Percentiles rank a stretch among this genome's conserved stretches.
phyloP scores from a whole-genome alignment of 2,329 filamentous ascomycete genomes.

The Stemphylium lycopersici region DNA sequence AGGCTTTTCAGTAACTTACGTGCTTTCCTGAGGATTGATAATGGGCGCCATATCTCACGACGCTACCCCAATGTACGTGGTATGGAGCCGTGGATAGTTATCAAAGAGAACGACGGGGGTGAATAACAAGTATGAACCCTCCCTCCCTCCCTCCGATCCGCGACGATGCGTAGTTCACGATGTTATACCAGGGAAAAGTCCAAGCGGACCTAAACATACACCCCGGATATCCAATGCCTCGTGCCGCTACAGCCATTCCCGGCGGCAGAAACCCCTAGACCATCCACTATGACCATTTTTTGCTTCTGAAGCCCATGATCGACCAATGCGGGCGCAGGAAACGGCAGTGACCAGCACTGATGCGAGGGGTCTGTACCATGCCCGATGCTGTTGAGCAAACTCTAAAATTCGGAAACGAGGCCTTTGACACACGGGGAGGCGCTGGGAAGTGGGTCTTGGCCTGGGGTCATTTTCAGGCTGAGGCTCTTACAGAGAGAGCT shows the following conservation, averaged over 20 bases:
- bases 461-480: background rate
- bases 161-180: background rate
- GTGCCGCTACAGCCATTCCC: conserved; percentile 10
- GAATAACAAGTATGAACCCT: background rate
- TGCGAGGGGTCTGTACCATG: background rate
- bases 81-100: background rate
- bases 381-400: conserved; percentile 7
- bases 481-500: background rate
- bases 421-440: conserved; percentile 2
- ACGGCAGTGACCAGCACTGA: conserved; percentile 1
- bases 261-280: conserved; percentile 1
- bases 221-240: conserved; percentile 6
- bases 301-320: conserved; percentile 9
- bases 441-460: conserved; percentile 7
- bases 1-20: conserved; percentile 9
- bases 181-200: conserved; percentile 2
- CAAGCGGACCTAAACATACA: background rate
- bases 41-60: conserved; percentile 12
- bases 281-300: conserved; percentile 1
- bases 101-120: background rate
- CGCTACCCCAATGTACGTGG: background rate
- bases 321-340: background rate
- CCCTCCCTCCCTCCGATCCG: conserved; percentile 1
- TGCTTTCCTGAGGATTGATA: conserved; percentile 15
- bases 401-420: conserved; percentile 1